Base-by-base conservation (phyloP, 2,329 filamentous ascomycete genomes). In the Talaromyces albobiverticillius region DNA sequence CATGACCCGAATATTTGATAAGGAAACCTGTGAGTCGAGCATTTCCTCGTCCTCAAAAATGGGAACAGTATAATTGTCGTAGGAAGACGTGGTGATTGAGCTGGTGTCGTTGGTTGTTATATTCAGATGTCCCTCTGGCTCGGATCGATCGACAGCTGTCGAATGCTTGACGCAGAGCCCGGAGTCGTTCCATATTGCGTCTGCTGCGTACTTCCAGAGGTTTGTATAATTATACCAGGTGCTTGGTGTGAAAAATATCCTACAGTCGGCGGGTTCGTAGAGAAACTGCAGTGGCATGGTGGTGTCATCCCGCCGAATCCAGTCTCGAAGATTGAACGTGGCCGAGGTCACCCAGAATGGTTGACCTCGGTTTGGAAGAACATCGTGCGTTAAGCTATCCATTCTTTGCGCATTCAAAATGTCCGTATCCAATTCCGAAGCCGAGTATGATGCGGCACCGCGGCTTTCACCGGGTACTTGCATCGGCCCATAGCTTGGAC, bases 311-410 rank as follows among this genome's bases (percentile, higher is more conserved):
- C 41, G 13, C 41, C 71, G 65, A n/a, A 75, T 59, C 46, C 71
- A 68, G 41, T 73, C 71, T n/a, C 69, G 66, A 29, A 75, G 59
- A 47, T 69, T 75, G 59, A 74, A 50, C 18, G 60, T 60, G 1
- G 60, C 62, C 34, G 60, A 65, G 18, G 55, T 61, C 18, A 64
- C 56, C 40, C 34, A 64, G 8, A 71, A 64, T 22, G 31, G 59
- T 53, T 56, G 59, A 9, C 36, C 3, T 38, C 56, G 54, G 42
- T 60, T 52, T n/a, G 55, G 60, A 11, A 62, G 55, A 11, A 32
- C 20, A 18, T 46, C 42, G 22, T 6, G 60, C 56, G 11, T 52
- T n/a, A n/a, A n/a, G n/a, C n/a, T n/a, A n/a, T n/a, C n/a, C n/a
- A n/a, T n/a, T n/a, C n/a, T n/a, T n/a, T n/a, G n/a, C n/a, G n/a